These are phyloP conservation scores for Rossbeevera mucosa DNA, from an alignment of 768 basidiomycete genomes.

Conservation along the genomic window DNA sequence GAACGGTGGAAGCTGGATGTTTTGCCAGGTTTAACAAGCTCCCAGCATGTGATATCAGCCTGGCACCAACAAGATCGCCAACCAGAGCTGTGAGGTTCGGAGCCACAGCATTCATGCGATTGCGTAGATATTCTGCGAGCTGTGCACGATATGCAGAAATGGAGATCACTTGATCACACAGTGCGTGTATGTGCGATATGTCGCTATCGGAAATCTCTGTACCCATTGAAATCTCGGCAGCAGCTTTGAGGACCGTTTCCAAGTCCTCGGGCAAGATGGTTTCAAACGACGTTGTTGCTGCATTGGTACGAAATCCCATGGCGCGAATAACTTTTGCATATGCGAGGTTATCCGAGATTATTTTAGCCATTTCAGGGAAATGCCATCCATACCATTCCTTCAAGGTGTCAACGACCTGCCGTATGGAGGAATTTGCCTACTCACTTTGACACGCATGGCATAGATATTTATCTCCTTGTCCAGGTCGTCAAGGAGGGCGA, in stretches of 20 bases:
- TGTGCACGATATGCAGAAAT: conserved; percentile 94
- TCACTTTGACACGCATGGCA: conserved; percentile 95
- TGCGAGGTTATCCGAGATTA: conserved; percentile 93
- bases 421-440: conserved; percentile 12
- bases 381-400: conserved; percentile 99
- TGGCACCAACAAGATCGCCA: conserved; percentile 72
- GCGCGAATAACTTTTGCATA: conserved; percentile 90
- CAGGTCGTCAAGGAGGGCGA: conserved; percentile 93
- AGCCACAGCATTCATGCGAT: conserved; percentile 97
- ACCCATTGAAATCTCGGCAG: conserved; percentile 98
- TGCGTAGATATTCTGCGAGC: conserved; percentile 92
- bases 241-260: conserved; percentile 89
- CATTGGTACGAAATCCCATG: conserved; percentile 98
- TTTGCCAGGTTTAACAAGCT: conserved; percentile 67
- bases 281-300: conserved; percentile 78
- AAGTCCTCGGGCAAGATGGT: conserved; percentile 94
- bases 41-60: conserved; percentile 71
- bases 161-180: conserved; percentile 97
- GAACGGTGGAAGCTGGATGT: conserved; percentile 74
- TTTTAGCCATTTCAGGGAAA: conserved; percentile 99
- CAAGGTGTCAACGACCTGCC: not conserved
- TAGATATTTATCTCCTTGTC: conserved; percentile 99
- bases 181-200: conserved; percentile 92
- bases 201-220: conserved; percentile 98
- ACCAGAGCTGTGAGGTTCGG: conserved; percentile 90